Conservation (phyloP, 2,329 filamentous ascomycete species). For the Aspergillus clavatus region DNA sequence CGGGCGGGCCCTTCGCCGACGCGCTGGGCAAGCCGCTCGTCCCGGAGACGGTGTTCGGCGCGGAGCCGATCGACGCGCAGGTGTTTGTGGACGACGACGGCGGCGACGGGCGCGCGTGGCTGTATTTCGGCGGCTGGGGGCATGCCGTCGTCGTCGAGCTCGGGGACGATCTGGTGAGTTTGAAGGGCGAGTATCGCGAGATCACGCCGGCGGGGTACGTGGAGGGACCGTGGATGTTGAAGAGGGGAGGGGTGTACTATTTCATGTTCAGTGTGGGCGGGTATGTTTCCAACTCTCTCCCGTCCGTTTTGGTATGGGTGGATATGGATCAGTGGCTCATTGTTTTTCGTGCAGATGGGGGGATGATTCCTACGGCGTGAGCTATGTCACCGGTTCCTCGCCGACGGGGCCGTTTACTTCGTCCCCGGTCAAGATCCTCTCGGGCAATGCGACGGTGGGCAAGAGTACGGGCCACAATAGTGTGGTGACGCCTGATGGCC, state of each 20-base stretch:
- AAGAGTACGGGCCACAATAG: conserved; percentile 42
- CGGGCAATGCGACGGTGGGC: conserved; percentile 21
- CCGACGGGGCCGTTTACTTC: conserved; percentile 43
- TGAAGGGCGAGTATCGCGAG: conserved; percentile 43
- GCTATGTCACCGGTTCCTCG: conserved; percentile 39
- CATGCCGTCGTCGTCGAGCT: conserved; percentile 43
- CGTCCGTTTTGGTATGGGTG: not conserved
- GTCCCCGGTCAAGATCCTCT: conserved; percentile 34
- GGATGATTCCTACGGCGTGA: conserved; percentile 45
- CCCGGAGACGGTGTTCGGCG: conserved; percentile 43
- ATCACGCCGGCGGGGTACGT: conserved; percentile 47
- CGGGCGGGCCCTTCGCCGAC: conserved; percentile 41
- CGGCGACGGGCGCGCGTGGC: conserved; percentile 42
- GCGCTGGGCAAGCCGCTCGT: conserved; percentile 42
- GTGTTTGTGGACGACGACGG: conserved; percentile 44
- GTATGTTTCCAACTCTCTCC: conserved; percentile 10
- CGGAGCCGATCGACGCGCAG: conserved; percentile 47
- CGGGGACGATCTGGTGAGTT: conserved; percentile 42
- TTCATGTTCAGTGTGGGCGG: conserved; percentile 45
- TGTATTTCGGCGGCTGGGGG: conserved; percentile 44
- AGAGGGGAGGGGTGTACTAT: conserved; percentile 41
- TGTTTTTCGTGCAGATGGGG: conserved; percentile 39
- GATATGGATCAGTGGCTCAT: not conserved
- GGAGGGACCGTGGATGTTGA: conserved; percentile 44
- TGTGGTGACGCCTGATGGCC: conserved; percentile 36